Percentiles rank a stretch among this genome's conserved stretches.
Evolutionary conservation across 2,329 filamentous ascomycete genomes (phyloP).

Genomic region (Pseudogymnoascus sp.): DNA sequence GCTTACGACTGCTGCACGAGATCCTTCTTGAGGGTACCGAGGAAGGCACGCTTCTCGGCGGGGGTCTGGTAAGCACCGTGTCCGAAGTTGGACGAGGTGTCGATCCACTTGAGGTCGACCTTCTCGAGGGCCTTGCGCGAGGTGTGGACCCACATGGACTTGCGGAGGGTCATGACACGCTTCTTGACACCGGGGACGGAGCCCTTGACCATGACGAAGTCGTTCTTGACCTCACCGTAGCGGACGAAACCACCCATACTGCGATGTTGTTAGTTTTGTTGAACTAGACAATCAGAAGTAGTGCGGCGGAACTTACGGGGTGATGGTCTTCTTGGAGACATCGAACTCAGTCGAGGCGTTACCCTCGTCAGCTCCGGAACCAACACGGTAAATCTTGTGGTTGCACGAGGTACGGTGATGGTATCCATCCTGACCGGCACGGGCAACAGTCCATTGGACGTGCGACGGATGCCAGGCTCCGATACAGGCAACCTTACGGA

Average conservation of each 20-base stretch:
- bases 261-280: conserved; percentile 26
- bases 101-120: conserved; percentile 99
- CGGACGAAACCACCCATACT: conserved; percentile 98
- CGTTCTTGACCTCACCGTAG: conserved; percentile 99
- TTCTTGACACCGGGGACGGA: conserved; percentile 98
- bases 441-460: conserved; percentile 99
- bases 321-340: conserved; percentile 98
- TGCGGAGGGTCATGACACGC: conserved; percentile 96
- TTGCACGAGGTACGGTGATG: conserved; percentile 99
- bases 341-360: conserved; percentile 94
- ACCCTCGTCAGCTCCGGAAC: conserved; percentile 81
- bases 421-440: conserved; percentile 99
- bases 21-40: conserved; percentile 99
- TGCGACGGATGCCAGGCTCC: conserved; percentile 99
- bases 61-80: conserved; percentile 99
- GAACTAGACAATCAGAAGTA: neutral
- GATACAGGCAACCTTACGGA: conserved; percentile 99
- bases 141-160: conserved; percentile 97
- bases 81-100: conserved; percentile 99
- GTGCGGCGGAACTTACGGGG: conserved; percentile 65
- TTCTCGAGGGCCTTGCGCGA: conserved; percentile 95
- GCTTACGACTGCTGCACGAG: conserved; percentile 47
- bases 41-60: conserved; percentile 94
- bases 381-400: conserved; percentile 99
- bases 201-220: conserved; percentile 97